Evolutionary conservation across 345 rosid genomes (phyloP).

Genomic region (Aurinia saxatilis): DNA sequence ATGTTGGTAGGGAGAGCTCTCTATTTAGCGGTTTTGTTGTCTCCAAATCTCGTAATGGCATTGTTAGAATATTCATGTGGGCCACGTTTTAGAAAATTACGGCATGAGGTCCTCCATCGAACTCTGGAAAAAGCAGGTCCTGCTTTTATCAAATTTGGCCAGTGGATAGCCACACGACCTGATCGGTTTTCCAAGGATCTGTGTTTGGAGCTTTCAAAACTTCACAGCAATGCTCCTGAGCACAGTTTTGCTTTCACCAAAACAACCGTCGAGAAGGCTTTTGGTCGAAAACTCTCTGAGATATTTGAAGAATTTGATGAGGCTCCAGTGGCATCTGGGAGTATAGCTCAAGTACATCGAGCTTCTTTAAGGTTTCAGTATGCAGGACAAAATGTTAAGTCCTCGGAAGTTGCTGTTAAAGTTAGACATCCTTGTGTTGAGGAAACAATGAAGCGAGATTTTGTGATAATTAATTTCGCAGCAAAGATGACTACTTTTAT

Average conservation of each 20-base stretch:
- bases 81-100: slow-evolving; percentile 44
- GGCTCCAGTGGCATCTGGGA: slow-evolving; percentile 92
- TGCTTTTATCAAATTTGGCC: slow-evolving; percentile 98
- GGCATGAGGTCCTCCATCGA: slow-evolving; percentile 67
- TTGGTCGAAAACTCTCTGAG: slow-evolving; percentile 81
- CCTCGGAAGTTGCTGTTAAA: slow-evolving; percentile 85
- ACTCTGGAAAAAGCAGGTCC: slow-evolving; percentile 90
- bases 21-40: slow-evolving; percentile 57
- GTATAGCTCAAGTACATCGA: slow-evolving; percentile 96
- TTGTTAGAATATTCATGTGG: slow-evolving; percentile 62
- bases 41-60: slow-evolving; percentile 74
- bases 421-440: slow-evolving; percentile 99
- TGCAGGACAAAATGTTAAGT: slow-evolving; percentile 65
- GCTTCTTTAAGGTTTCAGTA: slow-evolving; percentile 72
- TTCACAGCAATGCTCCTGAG: slow-evolving; percentile 85
- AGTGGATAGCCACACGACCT: slow-evolving; percentile 98
- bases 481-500: slow-evolving; percentile 60
- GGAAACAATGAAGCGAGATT: slow-evolving; percentile 84
- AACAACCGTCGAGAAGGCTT: slow-evolving; percentile 73
- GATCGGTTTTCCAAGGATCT: slow-evolving; percentile 89
- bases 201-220: slow-evolving; percentile 82
- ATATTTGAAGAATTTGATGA: slow-evolving; percentile 89
- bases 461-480: slow-evolving; percentile 61
- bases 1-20: slow-evolving; percentile 61
- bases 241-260: slow-evolving; percentile 85